These are phyloP conservation scores for Candida manassasensis DNA, from an alignment of 805 yeast species.

Conservation along the genomic window DNA sequence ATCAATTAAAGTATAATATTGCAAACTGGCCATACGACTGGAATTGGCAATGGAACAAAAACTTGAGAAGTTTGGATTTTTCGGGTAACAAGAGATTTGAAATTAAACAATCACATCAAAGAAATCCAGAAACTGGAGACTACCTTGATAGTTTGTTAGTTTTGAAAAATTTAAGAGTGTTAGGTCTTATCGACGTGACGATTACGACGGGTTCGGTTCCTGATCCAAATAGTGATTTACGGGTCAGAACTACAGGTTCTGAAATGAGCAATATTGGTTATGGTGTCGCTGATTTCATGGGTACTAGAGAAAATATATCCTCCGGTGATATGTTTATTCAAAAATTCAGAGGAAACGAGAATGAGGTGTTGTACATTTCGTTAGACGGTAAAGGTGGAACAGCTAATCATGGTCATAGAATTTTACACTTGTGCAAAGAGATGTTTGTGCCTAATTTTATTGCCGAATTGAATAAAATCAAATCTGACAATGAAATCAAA, in stretches of 20 bases:
- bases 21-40: slow-evolving; percentile 95
- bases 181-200: slow-evolving; percentile 95
- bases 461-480: slow-evolving; percentile 52
- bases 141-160: slow-evolving; percentile 64
- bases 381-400: slow-evolving; percentile 79
- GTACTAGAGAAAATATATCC: slow-evolving; percentile 58
- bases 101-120: slow-evolving; percentile 61
- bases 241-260: slow-evolving; percentile 89
- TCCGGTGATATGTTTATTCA: slow-evolving; percentile 84
- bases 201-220: slow-evolving; percentile 84
- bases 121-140: slow-evolving; percentile 51
- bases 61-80: slow-evolving; percentile 74
- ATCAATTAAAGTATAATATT: slow-evolving; percentile 84
- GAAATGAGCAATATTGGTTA: slow-evolving; percentile 70
- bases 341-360: slow-evolving; percentile 78
- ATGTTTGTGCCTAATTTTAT: slow-evolving; percentile 63
- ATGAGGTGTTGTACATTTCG: slow-evolving; percentile 74
- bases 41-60: slow-evolving; percentile 90
- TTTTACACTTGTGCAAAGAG: slow-evolving; percentile 70
- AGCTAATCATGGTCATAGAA: slow-evolving; percentile 41
- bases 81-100: slow-evolving; percentile 92
- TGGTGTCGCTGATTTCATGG: slow-evolving; percentile 89
- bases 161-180: slow-evolving; percentile 60
- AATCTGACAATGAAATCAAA: slow-evolving; percentile 45
- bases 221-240: slow-evolving; percentile 74